Evolutionary conservation across 352 stramenopile species (phyloP).

Genomic region (Phytophthora idaei): DNA sequence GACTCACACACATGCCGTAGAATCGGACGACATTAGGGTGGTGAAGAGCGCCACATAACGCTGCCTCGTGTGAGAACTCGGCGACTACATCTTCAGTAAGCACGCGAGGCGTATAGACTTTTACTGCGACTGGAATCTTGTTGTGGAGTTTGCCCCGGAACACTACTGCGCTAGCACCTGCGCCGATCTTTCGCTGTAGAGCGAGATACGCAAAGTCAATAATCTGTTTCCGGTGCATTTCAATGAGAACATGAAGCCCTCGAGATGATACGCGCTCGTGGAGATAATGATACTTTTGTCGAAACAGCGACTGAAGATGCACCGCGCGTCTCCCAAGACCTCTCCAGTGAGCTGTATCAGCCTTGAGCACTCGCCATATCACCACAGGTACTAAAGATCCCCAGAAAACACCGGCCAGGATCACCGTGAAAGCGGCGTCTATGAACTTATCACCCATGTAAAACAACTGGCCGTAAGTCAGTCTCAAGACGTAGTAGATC

Average conservation of each 20-base stretch:
- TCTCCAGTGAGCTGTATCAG: conserved; percentile 78
- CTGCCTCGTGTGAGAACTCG: conserved; percentile 84
- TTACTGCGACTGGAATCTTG: conserved; percentile 66
- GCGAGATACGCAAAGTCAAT: conserved; percentile 69
- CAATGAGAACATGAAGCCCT: conserved; percentile 70
- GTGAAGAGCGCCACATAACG: conserved; percentile 67
- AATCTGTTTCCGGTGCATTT: conserved; percentile 71
- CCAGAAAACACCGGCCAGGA: conserved; percentile 53
- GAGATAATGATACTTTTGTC: conserved; percentile 53
- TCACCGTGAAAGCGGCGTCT: conserved; percentile 42
- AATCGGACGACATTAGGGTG: conserved; percentile 87
- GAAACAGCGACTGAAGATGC: conserved; percentile 55
- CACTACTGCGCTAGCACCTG: conserved; percentile 62
- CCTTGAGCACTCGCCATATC: conserved; percentile 73
- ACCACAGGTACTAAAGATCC: conserved; percentile 59
- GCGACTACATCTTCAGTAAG: conserved; percentile 69
- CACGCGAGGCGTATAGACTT: conserved; percentile 73
- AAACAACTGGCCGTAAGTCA: conserved; percentile 51
- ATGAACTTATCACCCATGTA: conserved; percentile 20
- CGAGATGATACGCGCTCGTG: conserved; percentile 63
- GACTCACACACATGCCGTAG: conserved; percentile 83
- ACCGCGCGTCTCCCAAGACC: conserved; percentile 63
- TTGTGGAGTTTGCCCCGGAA: conserved; percentile 67
- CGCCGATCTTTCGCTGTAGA: conserved; percentile 51
- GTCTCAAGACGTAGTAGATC: conserved; percentile 46